Evolutionary conservation across 1,284 basidiomycete genomes (phyloP).

Genomic region (Microstroma glucosiphilum): DNA sequence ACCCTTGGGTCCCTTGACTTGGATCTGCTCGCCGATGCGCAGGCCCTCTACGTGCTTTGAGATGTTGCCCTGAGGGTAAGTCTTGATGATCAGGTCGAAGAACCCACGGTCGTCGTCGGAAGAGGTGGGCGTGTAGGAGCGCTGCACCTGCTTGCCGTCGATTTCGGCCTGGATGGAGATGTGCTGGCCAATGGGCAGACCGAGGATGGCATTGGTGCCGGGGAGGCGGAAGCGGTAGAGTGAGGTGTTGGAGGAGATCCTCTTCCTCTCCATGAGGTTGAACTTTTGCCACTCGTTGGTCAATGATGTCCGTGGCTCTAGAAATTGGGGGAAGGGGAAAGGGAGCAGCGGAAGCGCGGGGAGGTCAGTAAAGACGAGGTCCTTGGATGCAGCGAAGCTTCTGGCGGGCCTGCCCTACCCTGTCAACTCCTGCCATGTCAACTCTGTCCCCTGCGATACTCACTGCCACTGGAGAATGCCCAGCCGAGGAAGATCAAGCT

Average conservation of each 20-base stretch:
- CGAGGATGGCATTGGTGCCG: conserved; percentile 66
- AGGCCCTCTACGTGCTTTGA: conserved; percentile 73
- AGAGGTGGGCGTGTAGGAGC: conserved; percentile 91
- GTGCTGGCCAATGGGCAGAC: conserved; percentile 93
- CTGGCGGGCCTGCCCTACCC: background rate
- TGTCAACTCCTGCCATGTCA: background rate
- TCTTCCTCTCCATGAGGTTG: conserved; percentile 71
- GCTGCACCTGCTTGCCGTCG: conserved; percentile 77
- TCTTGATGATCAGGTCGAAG: conserved; percentile 96
- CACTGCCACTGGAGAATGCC: conserved; percentile 25
- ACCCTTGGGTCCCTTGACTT: conserved; percentile 91
- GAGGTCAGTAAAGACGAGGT: background rate
- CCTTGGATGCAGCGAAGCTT: background rate
- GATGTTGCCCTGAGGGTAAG: conserved; percentile 94
- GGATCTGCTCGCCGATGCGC: conserved; percentile 62
- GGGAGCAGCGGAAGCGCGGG: background rate
- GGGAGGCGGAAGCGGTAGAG: conserved; percentile 89
- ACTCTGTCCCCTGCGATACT: conserved; percentile 10
- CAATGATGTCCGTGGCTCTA: conserved; percentile 59
- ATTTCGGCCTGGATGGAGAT: conserved; percentile 85
- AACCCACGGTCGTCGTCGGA: conserved; percentile 84
- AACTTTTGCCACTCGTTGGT: conserved; percentile 75
- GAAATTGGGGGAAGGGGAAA: no score
- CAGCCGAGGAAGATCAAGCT: conserved; percentile 33
- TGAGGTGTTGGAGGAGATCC: conserved; percentile 72